These are phyloP conservation scores for Mikania micrantha DNA, from an alignment of 129 eudicot genomes.

Conservation along the genomic window DNA sequence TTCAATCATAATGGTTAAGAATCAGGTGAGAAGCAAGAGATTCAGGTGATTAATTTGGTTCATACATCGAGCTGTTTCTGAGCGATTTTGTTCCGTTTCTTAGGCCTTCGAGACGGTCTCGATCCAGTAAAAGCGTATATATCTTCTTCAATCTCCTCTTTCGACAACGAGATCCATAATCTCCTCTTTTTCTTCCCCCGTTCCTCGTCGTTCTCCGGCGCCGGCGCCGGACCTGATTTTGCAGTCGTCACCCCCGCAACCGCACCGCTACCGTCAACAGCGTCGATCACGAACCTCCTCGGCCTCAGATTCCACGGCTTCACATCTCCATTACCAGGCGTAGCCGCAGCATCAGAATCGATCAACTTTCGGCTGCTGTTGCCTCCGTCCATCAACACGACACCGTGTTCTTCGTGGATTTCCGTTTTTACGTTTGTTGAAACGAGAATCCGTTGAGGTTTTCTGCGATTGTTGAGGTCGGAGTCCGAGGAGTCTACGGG, in stretches of 20 bases:
- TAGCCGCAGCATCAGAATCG: constrained; percentile 14
- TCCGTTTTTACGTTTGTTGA: neutral
- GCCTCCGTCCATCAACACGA: neutral
- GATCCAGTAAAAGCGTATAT: constrained; percentile 47
- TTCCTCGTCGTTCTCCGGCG: neutral
- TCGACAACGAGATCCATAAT: constrained; percentile 59
- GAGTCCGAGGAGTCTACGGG: constrained; percentile 2
- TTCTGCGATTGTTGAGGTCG: constrained; percentile 1
- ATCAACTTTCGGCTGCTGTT: neutral
- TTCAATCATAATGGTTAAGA: neutral
- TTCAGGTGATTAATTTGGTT: neutral
- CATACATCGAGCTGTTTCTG: constrained; percentile 61
- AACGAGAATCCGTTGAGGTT: neutral
- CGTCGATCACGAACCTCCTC: constrained; percentile 22
- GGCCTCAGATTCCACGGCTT: constrained; percentile 60
- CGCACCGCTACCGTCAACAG: neutral
- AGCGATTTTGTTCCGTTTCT: constrained; percentile 37
- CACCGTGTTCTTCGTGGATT: neutral
- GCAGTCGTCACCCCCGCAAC: neutral
- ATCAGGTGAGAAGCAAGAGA: neutral
- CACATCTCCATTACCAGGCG: constrained; percentile 14
- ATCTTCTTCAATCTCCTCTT: constrained; percentile 67
- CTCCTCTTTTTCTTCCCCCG: constrained; percentile 27
- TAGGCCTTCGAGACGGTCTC: constrained; percentile 47
- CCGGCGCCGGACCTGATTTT: constrained; percentile 14